These are phyloP conservation scores for Ochromonas danica DNA, from an alignment of 108 stramenopile genomes.

Conservation along the genomic window DNA sequence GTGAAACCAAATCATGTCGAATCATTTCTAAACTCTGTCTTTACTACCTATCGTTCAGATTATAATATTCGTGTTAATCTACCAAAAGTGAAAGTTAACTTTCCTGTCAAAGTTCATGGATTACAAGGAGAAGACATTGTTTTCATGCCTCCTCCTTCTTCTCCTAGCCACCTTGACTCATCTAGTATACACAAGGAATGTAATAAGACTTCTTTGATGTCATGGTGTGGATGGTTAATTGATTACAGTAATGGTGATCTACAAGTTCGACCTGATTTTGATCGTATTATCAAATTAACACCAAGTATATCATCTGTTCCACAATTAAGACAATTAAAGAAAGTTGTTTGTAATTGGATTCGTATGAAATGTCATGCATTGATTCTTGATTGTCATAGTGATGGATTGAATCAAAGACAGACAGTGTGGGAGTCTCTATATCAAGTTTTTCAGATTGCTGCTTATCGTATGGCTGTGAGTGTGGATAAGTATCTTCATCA, in stretches of 20 bases:
- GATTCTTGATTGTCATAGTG: background rate
- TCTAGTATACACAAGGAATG: background rate
- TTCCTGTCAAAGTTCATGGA: background rate
- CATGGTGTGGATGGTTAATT: background rate
- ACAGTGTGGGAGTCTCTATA: background rate
- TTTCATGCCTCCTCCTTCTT: background rate
- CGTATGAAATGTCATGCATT: constrained; percentile 1
- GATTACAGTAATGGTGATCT: background rate
- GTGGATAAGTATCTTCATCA: too few relatives aligned
- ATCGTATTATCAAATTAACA: background rate
- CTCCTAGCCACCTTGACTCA: background rate
- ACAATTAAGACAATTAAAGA: too few relatives aligned
- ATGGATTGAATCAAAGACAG: background rate
- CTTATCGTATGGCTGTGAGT: background rate
- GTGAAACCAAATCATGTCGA: constrained; percentile 43
- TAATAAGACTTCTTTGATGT: background rate
- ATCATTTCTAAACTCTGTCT: constrained; percentile 57
- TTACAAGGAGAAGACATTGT: background rate
- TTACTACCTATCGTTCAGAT: background rate
- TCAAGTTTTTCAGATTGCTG: background rate
- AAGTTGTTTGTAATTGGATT: background rate
- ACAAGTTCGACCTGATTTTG: background rate
- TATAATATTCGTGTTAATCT: background rate
- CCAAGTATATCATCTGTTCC: background rate
- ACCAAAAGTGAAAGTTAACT: background rate